Evolutionary conservation across 768 basidiomycete species (phyloP).

Genomic region (Boletellus emodensis): DNA sequence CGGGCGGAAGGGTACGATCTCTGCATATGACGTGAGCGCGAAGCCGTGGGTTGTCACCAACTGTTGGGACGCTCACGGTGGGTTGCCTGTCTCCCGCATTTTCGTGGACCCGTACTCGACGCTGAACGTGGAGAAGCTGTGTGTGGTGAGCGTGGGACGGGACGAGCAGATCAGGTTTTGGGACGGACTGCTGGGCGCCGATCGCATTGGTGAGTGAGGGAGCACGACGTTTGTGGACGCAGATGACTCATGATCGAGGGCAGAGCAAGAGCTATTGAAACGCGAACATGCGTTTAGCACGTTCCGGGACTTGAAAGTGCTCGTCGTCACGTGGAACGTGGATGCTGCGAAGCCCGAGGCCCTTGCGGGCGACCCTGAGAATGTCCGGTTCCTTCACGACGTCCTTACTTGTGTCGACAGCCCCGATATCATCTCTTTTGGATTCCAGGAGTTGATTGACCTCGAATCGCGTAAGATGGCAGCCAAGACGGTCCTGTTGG

Average conservation of each 20-base stretch:
- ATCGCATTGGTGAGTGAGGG: conserved; percentile 76
- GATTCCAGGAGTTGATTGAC: conserved; percentile 95
- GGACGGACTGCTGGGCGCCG: conserved; percentile 83
- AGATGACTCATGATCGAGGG: background rate
- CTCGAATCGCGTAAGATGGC: conserved; percentile 90
- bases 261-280: conserved; percentile 74
- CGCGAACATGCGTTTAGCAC: conserved; percentile 74
- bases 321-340: conserved; percentile 90
- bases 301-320: conserved; percentile 71
- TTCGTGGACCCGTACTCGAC: conserved; percentile 73
- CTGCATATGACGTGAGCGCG: conserved; percentile 69
- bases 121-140: conserved; percentile 60
- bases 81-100: conserved; percentile 59
- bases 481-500: conserved; percentile 86
- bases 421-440: conserved; percentile 90
- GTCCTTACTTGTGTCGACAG: conserved; percentile 64
- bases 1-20: conserved; percentile 73
- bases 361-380: conserved; percentile 61
- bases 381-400: conserved; percentile 76
- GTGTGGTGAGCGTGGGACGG: conserved; percentile 70
- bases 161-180: conserved; percentile 76
- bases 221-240: background rate
- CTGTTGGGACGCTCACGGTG: conserved; percentile 77
- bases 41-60: conserved; percentile 87
- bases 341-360: conserved; percentile 83